Conservation (phyloP, 106 monocot genomes). For the Dendrobium chrysotoxum region DNA sequence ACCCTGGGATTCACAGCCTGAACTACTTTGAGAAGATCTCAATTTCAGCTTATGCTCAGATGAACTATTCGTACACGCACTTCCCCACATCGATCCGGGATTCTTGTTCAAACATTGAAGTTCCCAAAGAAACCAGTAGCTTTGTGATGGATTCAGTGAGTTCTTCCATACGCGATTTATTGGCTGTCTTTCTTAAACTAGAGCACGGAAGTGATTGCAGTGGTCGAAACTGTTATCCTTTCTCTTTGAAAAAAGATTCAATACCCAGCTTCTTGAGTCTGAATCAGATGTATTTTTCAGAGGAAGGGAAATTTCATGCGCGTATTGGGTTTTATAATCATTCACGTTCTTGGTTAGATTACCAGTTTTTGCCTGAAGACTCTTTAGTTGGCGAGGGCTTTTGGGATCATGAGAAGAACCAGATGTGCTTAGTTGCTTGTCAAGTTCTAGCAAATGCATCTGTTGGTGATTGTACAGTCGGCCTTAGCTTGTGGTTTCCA, state of each 20-base stretch:
- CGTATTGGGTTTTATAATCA: slow-evolving; percentile 17
- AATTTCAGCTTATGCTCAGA: slow-evolving; percentile 26
- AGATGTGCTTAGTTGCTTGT: slow-evolving; percentile 32
- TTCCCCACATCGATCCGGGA: neutral
- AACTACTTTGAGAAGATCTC: slow-evolving; percentile 25
- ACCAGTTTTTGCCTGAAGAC: slow-evolving; percentile 13
- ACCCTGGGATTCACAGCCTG: neutral
- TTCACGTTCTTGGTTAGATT: neutral
- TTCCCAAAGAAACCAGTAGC: neutral
- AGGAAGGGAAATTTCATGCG: slow-evolving; percentile 19
- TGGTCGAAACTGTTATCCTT: slow-evolving; percentile 8
- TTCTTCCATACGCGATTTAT: neutral
- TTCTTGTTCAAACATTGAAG: slow-evolving; percentile 14
- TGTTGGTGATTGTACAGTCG: slow-evolving; percentile 34
- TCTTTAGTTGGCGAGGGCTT: slow-evolving; percentile 35
- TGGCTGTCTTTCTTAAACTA: neutral
- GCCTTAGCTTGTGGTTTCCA: slow-evolving; percentile 43
- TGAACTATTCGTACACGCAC: slow-evolving; percentile 32
- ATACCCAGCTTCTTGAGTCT: slow-evolving; percentile 14
- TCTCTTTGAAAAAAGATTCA: neutral
- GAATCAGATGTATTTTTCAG: slow-evolving; percentile 8
- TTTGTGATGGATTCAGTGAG: neutral
- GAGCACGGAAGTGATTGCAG: neutral
- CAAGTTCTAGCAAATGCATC: neutral
- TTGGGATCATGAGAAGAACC: slow-evolving; percentile 39